These are phyloP conservation scores for Metarhizium anisopliae DNA, from an alignment of 2,329 filamentous ascomycete genomes.

Conservation along the genomic window DNA sequence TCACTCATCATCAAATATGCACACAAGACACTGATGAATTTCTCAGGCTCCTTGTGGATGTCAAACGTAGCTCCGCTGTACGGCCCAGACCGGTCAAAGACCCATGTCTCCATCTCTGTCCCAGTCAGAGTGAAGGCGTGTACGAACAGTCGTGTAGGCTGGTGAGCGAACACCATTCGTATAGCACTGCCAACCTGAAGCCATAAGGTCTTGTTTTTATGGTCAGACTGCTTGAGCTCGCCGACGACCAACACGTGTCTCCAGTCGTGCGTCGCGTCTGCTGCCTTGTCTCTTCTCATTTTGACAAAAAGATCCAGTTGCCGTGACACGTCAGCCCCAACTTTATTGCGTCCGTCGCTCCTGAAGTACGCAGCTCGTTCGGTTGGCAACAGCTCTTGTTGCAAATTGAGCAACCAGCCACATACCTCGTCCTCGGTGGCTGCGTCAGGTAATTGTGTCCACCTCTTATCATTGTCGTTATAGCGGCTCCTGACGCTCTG, in stretches of 20 bases:
- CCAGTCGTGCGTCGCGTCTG: neutral
- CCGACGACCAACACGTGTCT: neutral
- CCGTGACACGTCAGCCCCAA: neutral
- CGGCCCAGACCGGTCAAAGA: too few species aligned
- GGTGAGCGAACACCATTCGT: conserved; percentile 1
- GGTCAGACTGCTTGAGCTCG: conserved; percentile 2
- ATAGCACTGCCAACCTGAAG: conserved; percentile 2
- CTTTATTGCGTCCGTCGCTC: neutral
- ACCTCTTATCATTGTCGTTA: neutral
- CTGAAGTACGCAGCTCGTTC: conserved; percentile 2
- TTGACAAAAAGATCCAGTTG: neutral
- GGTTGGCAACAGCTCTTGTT: neutral
- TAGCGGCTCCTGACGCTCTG: too few species aligned
- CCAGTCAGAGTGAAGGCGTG: neutral
- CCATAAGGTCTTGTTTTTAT: conserved; percentile 1
- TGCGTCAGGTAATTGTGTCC: conserved; percentile 1
- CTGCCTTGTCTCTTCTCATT: neutral
- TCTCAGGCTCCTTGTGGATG: neutral
- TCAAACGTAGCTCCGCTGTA: conserved; percentile 2
- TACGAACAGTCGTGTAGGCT: neutral
- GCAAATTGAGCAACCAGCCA: neutral
- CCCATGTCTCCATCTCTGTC: neutral
- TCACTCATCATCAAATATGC: conserved; percentile 8
- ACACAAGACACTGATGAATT: neutral
- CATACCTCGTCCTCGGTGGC: neutral